These are phyloP conservation scores for Annona squamosa DNA, from an alignment of 164 flowering plant species.

Conservation along the genomic window DNA sequence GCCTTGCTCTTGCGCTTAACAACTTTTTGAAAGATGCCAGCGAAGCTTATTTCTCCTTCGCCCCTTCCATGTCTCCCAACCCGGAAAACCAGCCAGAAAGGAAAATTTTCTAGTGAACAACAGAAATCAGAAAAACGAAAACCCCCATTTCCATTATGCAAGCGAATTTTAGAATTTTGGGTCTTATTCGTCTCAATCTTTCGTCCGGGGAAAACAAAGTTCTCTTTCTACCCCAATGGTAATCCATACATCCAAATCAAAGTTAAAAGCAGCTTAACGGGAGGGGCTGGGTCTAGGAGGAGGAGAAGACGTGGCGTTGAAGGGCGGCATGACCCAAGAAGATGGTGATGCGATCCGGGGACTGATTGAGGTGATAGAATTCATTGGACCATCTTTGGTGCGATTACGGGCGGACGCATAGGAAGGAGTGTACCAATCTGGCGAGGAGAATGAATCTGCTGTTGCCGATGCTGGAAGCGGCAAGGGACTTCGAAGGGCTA, in stretches of 20 bases:
- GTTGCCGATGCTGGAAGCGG: conserved; percentile 58
- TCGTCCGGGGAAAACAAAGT: background rate
- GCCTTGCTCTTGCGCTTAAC: conserved; percentile 9
- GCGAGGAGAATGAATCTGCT: conserved; percentile 60
- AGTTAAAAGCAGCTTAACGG: background rate
- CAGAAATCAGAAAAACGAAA: conserved; percentile 1
- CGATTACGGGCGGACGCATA: conserved; percentile 48
- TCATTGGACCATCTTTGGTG: conserved; percentile 24
- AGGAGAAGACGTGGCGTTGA: conserved; percentile 9
- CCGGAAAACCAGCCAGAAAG: conserved; percentile 20
- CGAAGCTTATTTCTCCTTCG: conserved; percentile 13
- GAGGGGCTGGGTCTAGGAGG: conserved; percentile 3
- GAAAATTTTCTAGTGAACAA: background rate
- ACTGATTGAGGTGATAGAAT: conserved; percentile 35
- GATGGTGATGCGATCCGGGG: conserved; percentile 27
- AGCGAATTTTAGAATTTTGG: conserved; percentile 13
- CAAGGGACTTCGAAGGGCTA: conserved; percentile 27
- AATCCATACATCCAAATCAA: background rate
- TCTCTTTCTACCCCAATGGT: background rate
- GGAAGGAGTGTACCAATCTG: conserved; percentile 46
- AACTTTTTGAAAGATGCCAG: conserved; percentile 21
- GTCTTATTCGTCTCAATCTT: background rate
- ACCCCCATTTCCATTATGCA: background rate
- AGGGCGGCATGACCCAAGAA: conserved; percentile 5
- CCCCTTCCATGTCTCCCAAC: background rate